These are phyloP conservation scores for Crithidia thermophila DNA, from an alignment of 208 protist species.

Conservation along the genomic window DNA sequence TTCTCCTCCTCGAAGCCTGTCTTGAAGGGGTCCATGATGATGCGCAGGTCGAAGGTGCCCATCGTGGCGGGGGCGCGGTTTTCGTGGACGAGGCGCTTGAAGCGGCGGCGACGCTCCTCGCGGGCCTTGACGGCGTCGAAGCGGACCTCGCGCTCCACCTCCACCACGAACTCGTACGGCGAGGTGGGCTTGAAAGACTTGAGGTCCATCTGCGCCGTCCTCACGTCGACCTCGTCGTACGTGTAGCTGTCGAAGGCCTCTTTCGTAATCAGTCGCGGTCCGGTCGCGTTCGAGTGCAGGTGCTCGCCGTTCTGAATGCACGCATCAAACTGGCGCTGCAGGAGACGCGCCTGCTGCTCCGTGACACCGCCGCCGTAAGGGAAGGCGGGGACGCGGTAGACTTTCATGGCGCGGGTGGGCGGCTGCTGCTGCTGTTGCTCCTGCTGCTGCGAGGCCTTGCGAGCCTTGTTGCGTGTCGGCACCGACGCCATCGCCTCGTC, in stretches of 20 bases:
- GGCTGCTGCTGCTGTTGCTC: too few relatives aligned
- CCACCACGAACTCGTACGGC: constrained; percentile 88
- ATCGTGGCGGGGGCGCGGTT: constrained; percentile 72
- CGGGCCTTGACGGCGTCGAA: constrained; percentile 80
- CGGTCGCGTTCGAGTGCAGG: constrained; percentile 30
- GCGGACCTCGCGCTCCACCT: constrained; percentile 71
- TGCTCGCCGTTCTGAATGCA: constrained; percentile 41
- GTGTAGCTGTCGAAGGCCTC: constrained; percentile 38
- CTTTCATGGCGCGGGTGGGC: constrained; percentile 22
- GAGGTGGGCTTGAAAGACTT: constrained; percentile 59
- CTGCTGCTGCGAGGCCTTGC: constrained; percentile 1
- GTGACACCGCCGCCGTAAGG: constrained; percentile 89
- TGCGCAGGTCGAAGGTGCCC: constrained; percentile 89
- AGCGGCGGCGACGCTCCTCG: constrained; percentile 67
- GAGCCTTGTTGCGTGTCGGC: constrained; percentile 27
- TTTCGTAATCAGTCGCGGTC: constrained; percentile 50
- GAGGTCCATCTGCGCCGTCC: constrained; percentile 31
- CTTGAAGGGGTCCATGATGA: constrained; percentile 92
- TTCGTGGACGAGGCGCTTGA: constrained; percentile 70
- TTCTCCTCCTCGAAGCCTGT: constrained; percentile 95
- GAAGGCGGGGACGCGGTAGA: constrained; percentile 82
- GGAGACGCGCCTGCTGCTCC: constrained; percentile 50
- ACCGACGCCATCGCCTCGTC: constrained; percentile 24
- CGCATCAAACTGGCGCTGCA: constrained; percentile 56
- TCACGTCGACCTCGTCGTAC: constrained; percentile 49